Base-by-base conservation (phyloP, 306 rosid species). In the Glycine soja region DNA sequence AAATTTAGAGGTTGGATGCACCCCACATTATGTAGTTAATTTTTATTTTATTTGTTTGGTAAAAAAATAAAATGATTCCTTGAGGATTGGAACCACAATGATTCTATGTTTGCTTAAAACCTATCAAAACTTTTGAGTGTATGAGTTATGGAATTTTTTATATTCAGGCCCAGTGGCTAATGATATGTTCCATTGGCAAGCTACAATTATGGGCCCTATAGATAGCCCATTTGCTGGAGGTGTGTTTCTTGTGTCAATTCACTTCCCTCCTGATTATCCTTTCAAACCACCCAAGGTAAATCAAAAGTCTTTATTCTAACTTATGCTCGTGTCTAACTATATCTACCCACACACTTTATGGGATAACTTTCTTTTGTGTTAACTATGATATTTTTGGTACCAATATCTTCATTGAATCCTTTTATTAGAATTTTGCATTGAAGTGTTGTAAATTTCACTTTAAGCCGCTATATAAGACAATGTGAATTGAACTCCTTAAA, bases 281-380 rank as follows among this genome's bases (percentile, higher is more conserved):
- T n/a, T n/a, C n/a, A 88, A 86, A 61, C 91, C 89, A 50, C 91
- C 91, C 13, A 88, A 88, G 89, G 89, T 88, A 74, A 72, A 65
- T 34, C 45, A 48, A 52, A 42, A 7, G 4, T 0, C 51, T 72
- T 40, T 62, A 43, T 74, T 64, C 11, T 4, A 42, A 63, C 9
- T 10, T 62, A 4, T 72, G 46, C 13, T 16, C 38, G 19, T 63
- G 54, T 72, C n/a, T 69, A 46, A 8, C 11, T 64, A 38, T 50
- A 47, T 80, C 10, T 63, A 34, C 34, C 19, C 11, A 15, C 61
- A 30, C 62, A 56, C 53, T 69, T 79, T 56, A 45, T 70, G 63
- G 6, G 32, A 70, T 14, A 13, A 1, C 36, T 67, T 84, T 34
- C 32, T 54, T 52, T 42, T 76, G 53, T 32, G 63, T 45, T 68